Evolutionary conservation across 1,284 basidiomycete genomes (phyloP).

Genomic region (Polyporus tsugae): DNA sequence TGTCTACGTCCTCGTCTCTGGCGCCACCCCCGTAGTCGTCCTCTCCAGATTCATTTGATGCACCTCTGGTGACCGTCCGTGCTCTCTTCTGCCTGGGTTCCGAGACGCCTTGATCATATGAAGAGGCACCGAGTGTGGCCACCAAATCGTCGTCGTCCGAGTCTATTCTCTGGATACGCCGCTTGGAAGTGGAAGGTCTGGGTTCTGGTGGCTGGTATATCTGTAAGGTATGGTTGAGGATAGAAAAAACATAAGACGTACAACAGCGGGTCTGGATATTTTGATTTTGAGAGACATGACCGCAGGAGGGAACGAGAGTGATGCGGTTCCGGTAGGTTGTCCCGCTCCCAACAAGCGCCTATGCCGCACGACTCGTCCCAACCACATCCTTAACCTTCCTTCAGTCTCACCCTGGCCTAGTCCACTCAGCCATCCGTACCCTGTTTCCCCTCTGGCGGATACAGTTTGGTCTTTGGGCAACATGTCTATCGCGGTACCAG

Average conservation of each 20-base stretch:
- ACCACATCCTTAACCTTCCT: too few species aligned
- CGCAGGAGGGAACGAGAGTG: background rate
- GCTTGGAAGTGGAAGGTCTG: constrained; percentile 31
- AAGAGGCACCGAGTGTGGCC: constrained; percentile 12
- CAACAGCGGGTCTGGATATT: constrained; percentile 34
- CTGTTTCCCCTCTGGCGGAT: background rate
- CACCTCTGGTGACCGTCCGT: constrained; percentile 17
- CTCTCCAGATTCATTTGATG: constrained; percentile 20
- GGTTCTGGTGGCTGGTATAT: constrained; percentile 25
- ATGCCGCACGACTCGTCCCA: background rate
- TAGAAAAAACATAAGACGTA: constrained; percentile 6
- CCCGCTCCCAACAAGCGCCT: background rate
- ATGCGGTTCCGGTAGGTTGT: background rate
- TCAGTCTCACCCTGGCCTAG: background rate
- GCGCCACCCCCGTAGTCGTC: constrained; percentile 34
- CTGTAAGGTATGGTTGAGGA: background rate
- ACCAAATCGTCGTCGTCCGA: constrained; percentile 32
- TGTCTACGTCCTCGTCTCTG: constrained; percentile 37
- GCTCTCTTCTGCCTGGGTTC: constrained; percentile 30
- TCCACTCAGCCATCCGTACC: background rate
- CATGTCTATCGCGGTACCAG: constrained; percentile 20
- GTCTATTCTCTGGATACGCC: constrained; percentile 32
- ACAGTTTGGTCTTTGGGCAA: background rate
- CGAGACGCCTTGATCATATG: constrained; percentile 15
- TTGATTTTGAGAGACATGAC: constrained; percentile 33